phyloP scores from a whole-genome alignment of 75 land plant species.

The Azolla pinnata region DNA sequence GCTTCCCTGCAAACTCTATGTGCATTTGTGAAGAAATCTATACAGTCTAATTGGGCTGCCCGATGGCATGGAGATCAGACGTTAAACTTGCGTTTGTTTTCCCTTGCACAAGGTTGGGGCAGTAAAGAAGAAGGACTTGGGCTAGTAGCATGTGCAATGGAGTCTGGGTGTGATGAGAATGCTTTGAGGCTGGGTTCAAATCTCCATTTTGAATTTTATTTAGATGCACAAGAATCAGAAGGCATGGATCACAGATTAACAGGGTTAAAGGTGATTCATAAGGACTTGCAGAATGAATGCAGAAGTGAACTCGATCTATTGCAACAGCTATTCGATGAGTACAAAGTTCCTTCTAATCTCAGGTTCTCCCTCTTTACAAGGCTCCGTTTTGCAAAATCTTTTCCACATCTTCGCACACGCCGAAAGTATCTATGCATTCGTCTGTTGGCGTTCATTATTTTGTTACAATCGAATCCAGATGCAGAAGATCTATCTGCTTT shows the following conservation, averaged over 20 bases:
- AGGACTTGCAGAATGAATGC: constrained; percentile 15
- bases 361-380: constrained; percentile 32
- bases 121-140: constrained; percentile 41
- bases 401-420: constrained; percentile 15
- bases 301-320: constrained; percentile 25
- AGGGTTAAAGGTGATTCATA: constrained; percentile 31
- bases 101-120: constrained; percentile 40
- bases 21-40: constrained; percentile 35
- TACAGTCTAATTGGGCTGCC: constrained; percentile 27
- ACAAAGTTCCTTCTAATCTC: constrained; percentile 28
- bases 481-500: constrained; percentile 35
- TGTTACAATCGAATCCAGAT: constrained; percentile 36
- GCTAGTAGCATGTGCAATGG: constrained; percentile 28
- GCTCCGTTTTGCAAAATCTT: constrained; percentile 32
- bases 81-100: constrained; percentile 29
- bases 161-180: constrained; percentile 28
- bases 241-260: neutral
- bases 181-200: constrained; percentile 23
- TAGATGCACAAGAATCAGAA: constrained; percentile 4
- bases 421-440: constrained; percentile 31
- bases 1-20: constrained; percentile 33
- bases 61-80: constrained; percentile 32
- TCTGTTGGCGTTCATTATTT: constrained; percentile 30
- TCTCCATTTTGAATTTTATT: constrained; percentile 40
- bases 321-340: constrained; percentile 21